Conservation (phyloP, 371 early-diverging fungal species). For the Neoconidiobolus thromboides region DNA sequence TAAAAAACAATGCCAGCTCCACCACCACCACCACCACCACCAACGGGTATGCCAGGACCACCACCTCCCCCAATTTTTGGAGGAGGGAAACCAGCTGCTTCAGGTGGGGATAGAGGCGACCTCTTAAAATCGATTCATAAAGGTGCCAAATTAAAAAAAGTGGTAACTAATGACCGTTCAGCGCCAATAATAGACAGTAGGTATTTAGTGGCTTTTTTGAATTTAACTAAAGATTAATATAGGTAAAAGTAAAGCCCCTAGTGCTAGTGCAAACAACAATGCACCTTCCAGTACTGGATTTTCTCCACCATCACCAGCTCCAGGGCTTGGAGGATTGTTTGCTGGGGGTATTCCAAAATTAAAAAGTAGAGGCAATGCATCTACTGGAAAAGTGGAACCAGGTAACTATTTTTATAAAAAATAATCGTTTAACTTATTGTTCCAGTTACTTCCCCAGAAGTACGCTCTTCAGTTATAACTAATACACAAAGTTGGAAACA, state of each 20-base stretch:
- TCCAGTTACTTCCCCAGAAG: slow-evolving; percentile 18
- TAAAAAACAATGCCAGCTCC: neutral
- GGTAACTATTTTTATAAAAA: slow-evolving; percentile 24
- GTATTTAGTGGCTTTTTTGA: neutral
- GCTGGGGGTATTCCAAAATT: slow-evolving; percentile 45
- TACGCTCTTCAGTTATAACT: slow-evolving; percentile 19
- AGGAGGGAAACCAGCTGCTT: neutral
- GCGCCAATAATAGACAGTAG: slow-evolving; percentile 30
- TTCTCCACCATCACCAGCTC: slow-evolving; percentile 9
- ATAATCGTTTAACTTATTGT: slow-evolving; percentile 17
- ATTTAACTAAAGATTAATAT: slow-evolving; percentile 7
- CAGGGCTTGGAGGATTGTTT: slow-evolving; percentile 35
- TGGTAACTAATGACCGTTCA: slow-evolving; percentile 63
- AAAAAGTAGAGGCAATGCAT: slow-evolving; percentile 21
- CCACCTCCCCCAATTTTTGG: neutral
- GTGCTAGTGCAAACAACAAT: slow-evolving; percentile 2
- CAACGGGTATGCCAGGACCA: neutral
- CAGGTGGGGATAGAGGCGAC: slow-evolving; percentile 15
- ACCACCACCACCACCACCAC: slow-evolving; percentile 1
- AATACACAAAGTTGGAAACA: neutral
- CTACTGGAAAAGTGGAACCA: slow-evolving; percentile 15
- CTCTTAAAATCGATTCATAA: slow-evolving; percentile 54
- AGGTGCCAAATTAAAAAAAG: slow-evolving; percentile 49
- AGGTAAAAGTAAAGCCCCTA: neutral
- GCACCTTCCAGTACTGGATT: slow-evolving; percentile 7